phyloP scores from a whole-genome alignment of 768 basidiomycete species.

The Neoboletus magnificus region DNA sequence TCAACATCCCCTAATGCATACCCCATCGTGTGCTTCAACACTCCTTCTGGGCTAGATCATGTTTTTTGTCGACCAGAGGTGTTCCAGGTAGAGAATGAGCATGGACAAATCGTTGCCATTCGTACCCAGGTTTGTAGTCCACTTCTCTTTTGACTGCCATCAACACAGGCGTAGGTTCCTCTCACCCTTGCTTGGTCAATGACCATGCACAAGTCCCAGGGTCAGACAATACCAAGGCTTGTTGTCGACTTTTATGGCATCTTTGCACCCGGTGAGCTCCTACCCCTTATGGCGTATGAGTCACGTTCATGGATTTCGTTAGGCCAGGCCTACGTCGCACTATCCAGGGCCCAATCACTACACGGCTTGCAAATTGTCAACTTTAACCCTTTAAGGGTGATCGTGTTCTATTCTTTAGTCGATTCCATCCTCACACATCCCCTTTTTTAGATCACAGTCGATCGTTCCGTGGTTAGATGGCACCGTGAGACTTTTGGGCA shows the following conservation, averaged over 20 bases:
- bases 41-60: accelerated
- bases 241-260: neutral
- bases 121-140: neutral
- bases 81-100: neutral
- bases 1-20: neutral
- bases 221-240: neutral
- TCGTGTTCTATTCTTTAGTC: too few relatives aligned
- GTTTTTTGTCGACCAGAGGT: neutral
- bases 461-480: too few relatives aligned
- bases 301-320: too few relatives aligned
- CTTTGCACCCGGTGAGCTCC: neutral
- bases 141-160: neutral
- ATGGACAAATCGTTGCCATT: neutral
- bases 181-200: neutral
- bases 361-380: neutral
- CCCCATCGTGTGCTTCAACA: neutral
- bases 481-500: too few relatives aligned
- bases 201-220: neutral
- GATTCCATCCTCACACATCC: too few relatives aligned
- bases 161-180: neutral
- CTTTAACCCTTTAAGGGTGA: too few relatives aligned
- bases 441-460: too few relatives aligned
- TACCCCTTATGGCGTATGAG: too few relatives aligned
- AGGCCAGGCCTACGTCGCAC: neutral
- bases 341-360: neutral